Evolutionary conservation across 2,329 filamentous ascomycete species (phyloP), one percentile per base, ranked within the genome.

Genomic region (Drechslerella stenobrocha): DNA sequence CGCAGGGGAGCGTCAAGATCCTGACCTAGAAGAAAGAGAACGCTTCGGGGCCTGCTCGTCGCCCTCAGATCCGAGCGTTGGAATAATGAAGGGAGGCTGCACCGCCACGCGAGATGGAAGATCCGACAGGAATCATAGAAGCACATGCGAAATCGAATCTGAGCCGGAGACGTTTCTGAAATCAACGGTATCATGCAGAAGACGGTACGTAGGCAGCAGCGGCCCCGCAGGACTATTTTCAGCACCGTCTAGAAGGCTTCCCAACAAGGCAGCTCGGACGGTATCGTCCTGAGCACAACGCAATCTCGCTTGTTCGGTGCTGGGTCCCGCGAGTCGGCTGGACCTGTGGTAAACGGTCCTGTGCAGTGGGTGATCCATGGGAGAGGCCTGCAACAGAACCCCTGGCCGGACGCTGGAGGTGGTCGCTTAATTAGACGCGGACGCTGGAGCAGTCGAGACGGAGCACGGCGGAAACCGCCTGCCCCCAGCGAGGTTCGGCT

Each of bases 341-440:
- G 61, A 66, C 61, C 53, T 66, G 61, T 59, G 53, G 48, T 60
- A 60, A 60, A 56, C 23, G 63, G 63, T 15, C 11, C 34, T 51
- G n/a, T 51, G 42, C 55, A 51, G 63, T 28, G 55, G 60, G 51
- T 35, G 30, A 60, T 67, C 63, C 63, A 67, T 67, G 63, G 63
- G 63, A 67, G 55, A 53, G 26, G 35, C 34, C 37, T 42, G 37
- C 13, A 42, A 18, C 7, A 18, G 9, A 20, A 42, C 55, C 46
- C 40, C 44, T 50, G 40, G 24, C 50, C 45, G 18, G 32, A 34
- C 46, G 24, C 40, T 40, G 32, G 26, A 59, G 44, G 5, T 45
- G 4, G 18, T 66, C 63, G 63, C 63, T 60, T 67, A 67, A 51
- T 59, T 60, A 60, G 63, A 52, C 63, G 63, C 63, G 55, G 59